phyloP scores from a whole-genome alignment of 345 rosid species.

The Psidium friedrichsthalianum region DNA sequence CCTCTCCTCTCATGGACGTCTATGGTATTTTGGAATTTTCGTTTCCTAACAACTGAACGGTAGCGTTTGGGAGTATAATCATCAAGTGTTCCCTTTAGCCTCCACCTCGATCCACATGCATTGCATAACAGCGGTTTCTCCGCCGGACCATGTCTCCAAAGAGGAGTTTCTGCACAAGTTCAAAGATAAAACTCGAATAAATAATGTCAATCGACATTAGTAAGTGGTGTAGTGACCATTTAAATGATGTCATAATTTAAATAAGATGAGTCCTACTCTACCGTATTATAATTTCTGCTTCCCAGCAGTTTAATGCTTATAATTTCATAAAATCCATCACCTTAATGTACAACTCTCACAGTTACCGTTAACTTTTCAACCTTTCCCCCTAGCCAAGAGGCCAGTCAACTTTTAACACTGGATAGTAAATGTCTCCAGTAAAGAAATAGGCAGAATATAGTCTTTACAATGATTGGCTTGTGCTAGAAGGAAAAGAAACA shows the following conservation, averaged over 20 bases:
- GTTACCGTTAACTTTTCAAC: neutral
- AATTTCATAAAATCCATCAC: neutral
- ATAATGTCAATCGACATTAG: neutral
- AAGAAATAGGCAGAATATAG: neutral
- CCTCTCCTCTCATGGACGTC: neutral
- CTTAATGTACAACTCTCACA: neutral
- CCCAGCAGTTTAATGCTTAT: neutral
- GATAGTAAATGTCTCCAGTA: neutral
- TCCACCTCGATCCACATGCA: conserved; percentile 66
- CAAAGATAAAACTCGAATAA: neutral
- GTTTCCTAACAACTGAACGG: neutral
- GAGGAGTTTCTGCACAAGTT: conserved; percentile 36
- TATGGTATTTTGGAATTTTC: neutral
- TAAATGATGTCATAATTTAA: neutral
- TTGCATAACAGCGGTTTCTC: conserved; percentile 67
- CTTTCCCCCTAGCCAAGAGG: neutral
- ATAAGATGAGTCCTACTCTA: neutral
- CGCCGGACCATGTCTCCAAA: conserved; percentile 58
- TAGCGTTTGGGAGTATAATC: conserved; percentile 47
- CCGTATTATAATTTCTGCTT: neutral
- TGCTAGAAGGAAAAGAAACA: neutral
- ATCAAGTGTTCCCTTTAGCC: conserved; percentile 29
- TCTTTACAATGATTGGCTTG: neutral
- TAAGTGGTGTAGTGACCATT: neutral
- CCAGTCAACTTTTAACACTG: neutral